Conservation (phyloP, 2,329 filamentous ascomycete genomes). For the Sarocladium oryzae region DNA sequence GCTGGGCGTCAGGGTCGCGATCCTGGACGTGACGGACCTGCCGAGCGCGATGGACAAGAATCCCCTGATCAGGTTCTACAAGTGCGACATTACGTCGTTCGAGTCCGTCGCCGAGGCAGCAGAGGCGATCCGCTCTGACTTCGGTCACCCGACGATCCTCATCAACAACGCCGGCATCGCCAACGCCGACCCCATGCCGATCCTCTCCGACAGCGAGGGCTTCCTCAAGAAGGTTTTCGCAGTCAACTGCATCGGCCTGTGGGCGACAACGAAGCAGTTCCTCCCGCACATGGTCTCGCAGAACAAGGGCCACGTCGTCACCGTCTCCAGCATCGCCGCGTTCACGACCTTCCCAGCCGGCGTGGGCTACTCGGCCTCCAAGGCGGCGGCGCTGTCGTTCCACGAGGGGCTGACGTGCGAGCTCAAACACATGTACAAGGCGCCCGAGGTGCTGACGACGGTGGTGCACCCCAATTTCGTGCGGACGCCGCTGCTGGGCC, state of each 20-base stretch:
- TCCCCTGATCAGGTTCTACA: constrained; percentile 53
- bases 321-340: constrained; percentile 56
- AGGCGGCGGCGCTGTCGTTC: constrained; percentile 56
- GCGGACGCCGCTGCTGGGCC: constrained; percentile 17
- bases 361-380: constrained; percentile 58
- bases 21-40: constrained; percentile 49
- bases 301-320: constrained; percentile 65
- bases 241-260: constrained; percentile 60
- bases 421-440: constrained; percentile 48
- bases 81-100: constrained; percentile 58
- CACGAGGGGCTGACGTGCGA: constrained; percentile 55
- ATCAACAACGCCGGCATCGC: constrained; percentile 63
- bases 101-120: constrained; percentile 42
- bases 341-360: constrained; percentile 51
- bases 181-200: constrained; percentile 38
- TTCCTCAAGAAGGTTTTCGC: constrained; percentile 56
- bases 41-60: constrained; percentile 11
- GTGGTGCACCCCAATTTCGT: constrained; percentile 44
- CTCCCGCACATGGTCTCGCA: constrained; percentile 52
- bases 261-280: constrained; percentile 55
- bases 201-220: constrained; percentile 47
- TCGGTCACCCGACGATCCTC: constrained; percentile 58
- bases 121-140: constrained; percentile 37
- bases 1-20: constrained; percentile 56
- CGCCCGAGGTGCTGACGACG: constrained; percentile 54